These are phyloP conservation scores for Metschnikowia bowlesiae DNA, from an alignment of 805 yeast genomes.

Conservation along the genomic window DNA sequence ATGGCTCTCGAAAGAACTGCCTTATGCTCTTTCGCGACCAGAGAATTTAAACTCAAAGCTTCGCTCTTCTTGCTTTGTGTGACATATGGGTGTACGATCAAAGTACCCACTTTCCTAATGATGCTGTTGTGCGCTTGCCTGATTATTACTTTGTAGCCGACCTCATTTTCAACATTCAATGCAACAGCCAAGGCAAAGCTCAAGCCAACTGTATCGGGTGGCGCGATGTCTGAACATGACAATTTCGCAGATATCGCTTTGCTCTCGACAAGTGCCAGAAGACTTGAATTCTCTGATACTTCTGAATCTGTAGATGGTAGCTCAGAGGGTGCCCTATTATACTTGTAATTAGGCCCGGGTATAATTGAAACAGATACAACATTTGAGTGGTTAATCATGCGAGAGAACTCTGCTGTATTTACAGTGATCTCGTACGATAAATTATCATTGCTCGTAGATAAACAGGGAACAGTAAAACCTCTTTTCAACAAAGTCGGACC, in stretches of 20 bases:
- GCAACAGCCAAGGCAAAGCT: slow-evolving; percentile 53
- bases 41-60: slow-evolving; percentile 25
- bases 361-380: slow-evolving; percentile 50
- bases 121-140: slow-evolving; percentile 41
- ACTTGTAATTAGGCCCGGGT: slow-evolving; percentile 44
- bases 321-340: slow-evolving; percentile 9
- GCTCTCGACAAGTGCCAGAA: slow-evolving; percentile 27
- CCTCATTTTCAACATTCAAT: slow-evolving; percentile 43
- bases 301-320: slow-evolving; percentile 2
- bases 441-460: slow-evolving; percentile 19
- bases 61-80: slow-evolving; percentile 36
- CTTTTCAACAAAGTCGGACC: slow-evolving; percentile 43
- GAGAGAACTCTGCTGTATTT: slow-evolving; percentile 35
- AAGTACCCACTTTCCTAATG: slow-evolving; percentile 32
- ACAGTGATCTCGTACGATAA: slow-evolving; percentile 42
- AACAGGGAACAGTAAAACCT: slow-evolving; percentile 56
- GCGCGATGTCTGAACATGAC: slow-evolving; percentile 31
- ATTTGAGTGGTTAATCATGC: slow-evolving; percentile 32
- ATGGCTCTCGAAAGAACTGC: slow-evolving; percentile 19
- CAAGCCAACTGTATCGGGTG: slow-evolving; percentile 44
- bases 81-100: slow-evolving; percentile 53
- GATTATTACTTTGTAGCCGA: slow-evolving; percentile 53
- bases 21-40: slow-evolving; percentile 26
- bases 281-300: slow-evolving; percentile 9
- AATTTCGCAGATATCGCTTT: slow-evolving; percentile 50